These are phyloP conservation scores for Colletotrichum camelliae DNA, from an alignment of 2,329 filamentous ascomycete genomes.

Conservation along the genomic window DNA sequence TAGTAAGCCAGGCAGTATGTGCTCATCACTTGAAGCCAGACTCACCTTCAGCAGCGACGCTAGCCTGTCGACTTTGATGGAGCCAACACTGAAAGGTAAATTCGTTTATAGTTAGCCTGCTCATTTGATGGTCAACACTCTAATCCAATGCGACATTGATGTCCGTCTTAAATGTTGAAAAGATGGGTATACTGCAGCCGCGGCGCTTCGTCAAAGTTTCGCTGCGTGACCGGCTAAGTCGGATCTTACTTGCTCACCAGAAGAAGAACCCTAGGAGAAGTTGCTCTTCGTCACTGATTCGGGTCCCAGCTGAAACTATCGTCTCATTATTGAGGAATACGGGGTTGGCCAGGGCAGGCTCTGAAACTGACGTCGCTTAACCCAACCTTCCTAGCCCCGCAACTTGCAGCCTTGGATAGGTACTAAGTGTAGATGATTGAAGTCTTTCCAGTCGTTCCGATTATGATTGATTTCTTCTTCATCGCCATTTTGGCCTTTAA, in stretches of 20 bases:
- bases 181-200: neutral
- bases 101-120: too few species aligned
- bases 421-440: neutral
- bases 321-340: neutral
- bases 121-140: too few species aligned
- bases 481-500: neutral
- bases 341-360: neutral
- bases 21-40: neutral
- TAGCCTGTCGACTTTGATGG: too few species aligned
- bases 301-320: neutral
- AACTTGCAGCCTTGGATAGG: neutral
- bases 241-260: accelerated
- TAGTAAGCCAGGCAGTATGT: neutral
- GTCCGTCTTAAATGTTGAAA: neutral
- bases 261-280: neutral
- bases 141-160: too few species aligned
- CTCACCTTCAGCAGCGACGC: neutral
- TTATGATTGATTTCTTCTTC: neutral
- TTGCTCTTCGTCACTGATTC: neutral
- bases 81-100: too few species aligned
- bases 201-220: neutral
- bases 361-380: neutral
- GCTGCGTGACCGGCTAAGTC: accelerated
- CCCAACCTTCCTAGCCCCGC: neutral
- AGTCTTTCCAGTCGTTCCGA: neutral